A percentile compares a stretch with the other conserved stretches of the same genome.
Conservation (phyloP, 176 grass and related monocot genomes). For the Chloris gayana region DNA sequence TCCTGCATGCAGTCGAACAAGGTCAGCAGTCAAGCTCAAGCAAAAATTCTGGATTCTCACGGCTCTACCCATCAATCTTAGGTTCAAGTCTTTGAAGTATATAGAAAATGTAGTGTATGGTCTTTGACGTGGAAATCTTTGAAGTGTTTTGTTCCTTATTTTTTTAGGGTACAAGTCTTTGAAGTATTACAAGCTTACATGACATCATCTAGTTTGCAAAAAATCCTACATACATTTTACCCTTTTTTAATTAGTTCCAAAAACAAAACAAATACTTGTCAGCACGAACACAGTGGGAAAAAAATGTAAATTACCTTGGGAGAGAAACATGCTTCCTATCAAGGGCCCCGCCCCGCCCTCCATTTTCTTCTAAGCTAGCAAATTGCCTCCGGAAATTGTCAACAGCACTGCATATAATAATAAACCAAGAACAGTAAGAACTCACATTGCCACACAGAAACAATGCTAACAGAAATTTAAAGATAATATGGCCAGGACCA, state of each 20-base stretch:
- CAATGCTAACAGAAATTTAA: constrained; percentile 14
- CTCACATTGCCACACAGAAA: constrained; percentile 5
- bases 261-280: constrained; percentile 18
- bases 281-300: not conserved
- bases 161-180: not conserved
- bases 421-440: constrained; percentile 27
- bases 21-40: constrained; percentile 8
- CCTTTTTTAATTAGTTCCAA: not conserved
- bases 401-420: constrained; percentile 69
- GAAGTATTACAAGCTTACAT: constrained; percentile 15
- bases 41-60: not conserved
- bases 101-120: not conserved
- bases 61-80: not conserved
- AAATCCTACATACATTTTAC: not conserved
- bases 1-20: constrained; percentile 49
- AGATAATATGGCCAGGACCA: constrained; percentile 8
- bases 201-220: not conserved
- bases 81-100: not conserved
- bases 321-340: constrained; percentile 98
- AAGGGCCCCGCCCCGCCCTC: constrained; percentile 52
- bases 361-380: constrained; percentile 87
- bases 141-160: no score
- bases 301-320: constrained; percentile 67
- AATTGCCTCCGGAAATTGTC: constrained; percentile 98
- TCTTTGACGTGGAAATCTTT: not conserved